Evolutionary conservation across 169 alveolate species (phyloP).

Genomic region (Eimeria tenella): DNA sequence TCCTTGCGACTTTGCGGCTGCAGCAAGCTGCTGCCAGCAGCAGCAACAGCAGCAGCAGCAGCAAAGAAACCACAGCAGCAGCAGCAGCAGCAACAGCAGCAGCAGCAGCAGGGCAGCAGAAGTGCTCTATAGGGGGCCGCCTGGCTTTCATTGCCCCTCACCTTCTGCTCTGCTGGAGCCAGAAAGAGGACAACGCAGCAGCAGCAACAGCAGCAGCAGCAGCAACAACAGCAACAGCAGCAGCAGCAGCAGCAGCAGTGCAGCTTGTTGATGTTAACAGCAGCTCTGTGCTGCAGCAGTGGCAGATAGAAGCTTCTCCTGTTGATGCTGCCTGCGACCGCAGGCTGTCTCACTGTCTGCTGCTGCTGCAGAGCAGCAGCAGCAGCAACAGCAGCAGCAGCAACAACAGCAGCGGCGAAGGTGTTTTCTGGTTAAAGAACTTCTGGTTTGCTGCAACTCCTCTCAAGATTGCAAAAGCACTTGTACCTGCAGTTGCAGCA

Average conservation of each 20-base stretch:
- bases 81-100: neutral
- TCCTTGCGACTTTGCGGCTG: neutral
- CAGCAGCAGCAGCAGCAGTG: neutral
- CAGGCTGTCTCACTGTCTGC: too few species aligned
- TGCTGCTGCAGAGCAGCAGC: too few species aligned
- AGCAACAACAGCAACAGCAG: too few species aligned
- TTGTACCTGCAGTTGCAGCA: too few species aligned
- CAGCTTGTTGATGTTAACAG: neutral
- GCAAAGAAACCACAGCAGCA: neutral
- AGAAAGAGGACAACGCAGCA: neutral
- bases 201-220: too few species aligned
- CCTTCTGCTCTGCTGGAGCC: conserved; percentile 5
- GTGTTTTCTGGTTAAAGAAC: too few species aligned
- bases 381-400: too few species aligned
- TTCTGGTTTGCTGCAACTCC: too few species aligned
- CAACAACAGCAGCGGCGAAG: too few species aligned
- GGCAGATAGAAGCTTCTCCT: neutral
- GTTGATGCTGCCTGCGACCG: too few species aligned
- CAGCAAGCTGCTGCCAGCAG: neutral
- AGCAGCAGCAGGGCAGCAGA: neutral
- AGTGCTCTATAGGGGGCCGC: neutral
- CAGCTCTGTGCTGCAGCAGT: neutral
- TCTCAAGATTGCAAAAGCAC: too few species aligned
- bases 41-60: neutral
- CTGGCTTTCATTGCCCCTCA: neutral